Evolutionary conservation across 1,284 basidiomycete species (phyloP).

Genomic region (Malassezia yamatoensis): DNA sequence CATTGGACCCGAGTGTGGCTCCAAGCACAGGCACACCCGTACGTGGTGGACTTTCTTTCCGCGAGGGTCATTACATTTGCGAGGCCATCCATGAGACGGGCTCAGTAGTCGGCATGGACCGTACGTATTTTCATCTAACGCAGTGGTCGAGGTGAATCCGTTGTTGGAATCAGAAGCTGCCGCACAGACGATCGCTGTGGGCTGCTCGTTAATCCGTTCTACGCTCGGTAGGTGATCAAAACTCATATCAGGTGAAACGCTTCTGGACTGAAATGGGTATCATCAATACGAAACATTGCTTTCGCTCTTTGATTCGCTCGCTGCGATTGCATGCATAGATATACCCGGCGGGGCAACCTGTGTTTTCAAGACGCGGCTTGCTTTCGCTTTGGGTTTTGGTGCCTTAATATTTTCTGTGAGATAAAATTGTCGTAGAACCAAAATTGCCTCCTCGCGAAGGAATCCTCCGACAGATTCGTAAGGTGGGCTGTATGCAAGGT

Average conservation of each 20-base stretch:
- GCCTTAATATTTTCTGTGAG: conserved; percentile 80
- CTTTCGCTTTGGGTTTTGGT: conserved; percentile 44
- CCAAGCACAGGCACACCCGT: conserved; percentile 90
- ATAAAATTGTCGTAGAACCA: conserved; percentile 87
- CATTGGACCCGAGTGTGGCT: conserved; percentile 73
- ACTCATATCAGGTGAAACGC: not conserved
- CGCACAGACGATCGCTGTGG: conserved; percentile 79
- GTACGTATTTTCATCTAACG: conserved; percentile 9
- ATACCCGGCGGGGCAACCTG: conserved; percentile 42
- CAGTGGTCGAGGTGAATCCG: conserved; percentile 82
- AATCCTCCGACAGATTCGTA: conserved; percentile 75
- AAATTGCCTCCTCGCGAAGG: conserved; percentile 82
- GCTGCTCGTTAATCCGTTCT: conserved; percentile 79
- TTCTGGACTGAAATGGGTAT: conserved; percentile 4
- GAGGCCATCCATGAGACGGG: conserved; percentile 91
- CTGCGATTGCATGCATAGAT: conserved; percentile 32
- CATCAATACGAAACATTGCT: not conserved
- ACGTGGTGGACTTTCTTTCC: conserved; percentile 87
- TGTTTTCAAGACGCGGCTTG: conserved; percentile 40
- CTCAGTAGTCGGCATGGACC: conserved; percentile 65
- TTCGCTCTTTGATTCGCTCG: not conserved
- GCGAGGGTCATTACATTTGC: conserved; percentile 87
- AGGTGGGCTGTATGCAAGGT: conserved; percentile 52
- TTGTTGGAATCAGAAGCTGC: conserved; percentile 63
- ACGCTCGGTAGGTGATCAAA: conserved; percentile 59